A percentile compares a stretch with the other conserved stretches of the same genome.
These are phyloP conservation scores for Lasiosphaeria hispida DNA, from an alignment of 495 filamentous ascomycete species.

Conservation along the genomic window DNA sequence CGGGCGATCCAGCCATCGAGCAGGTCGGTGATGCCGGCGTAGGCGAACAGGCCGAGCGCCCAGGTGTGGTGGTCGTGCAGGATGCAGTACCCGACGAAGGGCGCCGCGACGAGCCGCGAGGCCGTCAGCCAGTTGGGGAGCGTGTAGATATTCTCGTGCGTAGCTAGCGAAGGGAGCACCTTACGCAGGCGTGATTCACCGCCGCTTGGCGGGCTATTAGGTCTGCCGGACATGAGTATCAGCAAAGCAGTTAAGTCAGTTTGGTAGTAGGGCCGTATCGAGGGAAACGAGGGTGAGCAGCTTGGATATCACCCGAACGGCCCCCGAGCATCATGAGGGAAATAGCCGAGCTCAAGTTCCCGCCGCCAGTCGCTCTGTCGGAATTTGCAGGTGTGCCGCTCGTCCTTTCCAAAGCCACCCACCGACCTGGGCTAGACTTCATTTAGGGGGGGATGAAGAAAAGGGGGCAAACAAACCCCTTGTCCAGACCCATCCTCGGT, in stretches of 20 bases:
- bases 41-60: slow-evolving; percentile 82
- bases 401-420: background rate
- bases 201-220: slow-evolving; percentile 7
- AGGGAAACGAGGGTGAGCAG: too few species aligned
- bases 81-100: slow-evolving; percentile 85
- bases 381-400: too few species aligned
- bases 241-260: background rate
- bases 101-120: slow-evolving; percentile 78
- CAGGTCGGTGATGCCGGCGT: slow-evolving; percentile 87
- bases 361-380: too few species aligned
- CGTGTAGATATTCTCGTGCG: slow-evolving; percentile 92
- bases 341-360: too few species aligned
- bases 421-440: background rate
- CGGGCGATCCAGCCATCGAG: slow-evolving; percentile 92
- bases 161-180: slow-evolving; percentile 51
- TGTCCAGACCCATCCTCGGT: background rate
- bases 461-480: slow-evolving; percentile 1
- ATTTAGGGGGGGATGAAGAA: background rate
- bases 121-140: slow-evolving; percentile 90
- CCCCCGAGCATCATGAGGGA: too few species aligned
- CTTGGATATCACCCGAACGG: too few species aligned
- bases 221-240: slow-evolving; percentile 1
- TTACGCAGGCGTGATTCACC: slow-evolving; percentile 22
- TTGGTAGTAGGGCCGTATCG: too few species aligned
- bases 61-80: slow-evolving; percentile 73